A percentile compares a stretch with the other conserved stretches of the same genome.
These are phyloP conservation scores for Cryphonectria parasitica DNA, from an alignment of 2,329 filamentous ascomycete genomes.

Conservation along the genomic window DNA sequence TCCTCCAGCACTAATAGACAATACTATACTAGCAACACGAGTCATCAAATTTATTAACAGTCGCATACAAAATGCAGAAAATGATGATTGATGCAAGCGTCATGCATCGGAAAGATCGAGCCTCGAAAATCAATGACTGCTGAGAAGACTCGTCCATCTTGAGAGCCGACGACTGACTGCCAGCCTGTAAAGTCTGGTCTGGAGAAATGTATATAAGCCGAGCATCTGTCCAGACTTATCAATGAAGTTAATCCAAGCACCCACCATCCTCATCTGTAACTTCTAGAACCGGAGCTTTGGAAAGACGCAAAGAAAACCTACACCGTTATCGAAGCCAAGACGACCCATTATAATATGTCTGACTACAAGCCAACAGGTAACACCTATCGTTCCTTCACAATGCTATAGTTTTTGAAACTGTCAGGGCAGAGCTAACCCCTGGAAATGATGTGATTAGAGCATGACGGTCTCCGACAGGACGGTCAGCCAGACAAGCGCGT, in stretches of 20 bases:
- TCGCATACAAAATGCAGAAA: not conserved
- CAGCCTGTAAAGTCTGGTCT: not conserved
- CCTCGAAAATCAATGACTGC: not conserved
- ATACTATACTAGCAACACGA: no score
- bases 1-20: no score
- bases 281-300: not conserved
- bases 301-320: no score
- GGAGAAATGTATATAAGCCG: not conserved
- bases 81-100: conserved; percentile 1
- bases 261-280: not conserved
- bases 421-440: no score
- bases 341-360: conserved; percentile 5
- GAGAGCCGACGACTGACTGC: no score
- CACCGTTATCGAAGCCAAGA: no score
- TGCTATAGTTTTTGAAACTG: no score
- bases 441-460: conserved; percentile 3
- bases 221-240: not conserved
- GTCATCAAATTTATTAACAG: no score
- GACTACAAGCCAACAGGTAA: conserved; percentile 24
- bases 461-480: conserved; percentile 22
- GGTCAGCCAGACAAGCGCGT: conserved; percentile 18
- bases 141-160: no score
- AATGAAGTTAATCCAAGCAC: not conserved
- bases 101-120: not conserved
- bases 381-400: no score